Percentiles rank a stretch among this genome's conserved stretches.
phyloP scores from a whole-genome alignment of 2,329 filamentous ascomycete species.

The Berkeleyomyces rouxiae region DNA sequence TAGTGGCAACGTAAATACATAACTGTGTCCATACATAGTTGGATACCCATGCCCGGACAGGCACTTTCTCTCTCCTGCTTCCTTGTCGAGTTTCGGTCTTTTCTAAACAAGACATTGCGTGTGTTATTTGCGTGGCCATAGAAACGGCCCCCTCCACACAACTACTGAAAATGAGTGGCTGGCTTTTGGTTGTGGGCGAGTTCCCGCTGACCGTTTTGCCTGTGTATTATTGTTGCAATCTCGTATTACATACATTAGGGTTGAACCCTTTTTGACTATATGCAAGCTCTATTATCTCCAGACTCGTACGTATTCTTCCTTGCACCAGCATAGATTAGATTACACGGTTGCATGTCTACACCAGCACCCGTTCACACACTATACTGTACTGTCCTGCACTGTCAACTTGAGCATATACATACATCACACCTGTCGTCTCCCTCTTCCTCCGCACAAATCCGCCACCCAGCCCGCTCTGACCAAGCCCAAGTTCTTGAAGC shows the following conservation, averaged over 20 bases:
- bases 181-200: neutral
- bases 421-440: neutral
- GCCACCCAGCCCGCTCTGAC: slow-evolving; percentile 2
- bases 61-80: neutral
- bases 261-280: neutral
- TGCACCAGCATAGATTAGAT: neutral
- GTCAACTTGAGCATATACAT: neutral
- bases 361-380: too few relatives aligned
- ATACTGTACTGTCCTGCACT: neutral
- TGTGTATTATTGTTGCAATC: neutral
- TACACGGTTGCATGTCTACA: neutral
- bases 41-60: neutral
- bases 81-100: neutral
- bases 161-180: neutral
- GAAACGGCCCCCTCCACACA: neutral
- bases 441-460: neutral
- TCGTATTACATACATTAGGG: neutral
- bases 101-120: neutral
- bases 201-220: neutral
- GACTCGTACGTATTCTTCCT: neutral
- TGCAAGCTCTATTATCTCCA: neutral
- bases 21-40: neutral
- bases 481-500: neutral
- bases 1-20: neutral
- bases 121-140: neutral